Percentiles rank a stretch among this genome's conserved stretches.
These are phyloP conservation scores for Globisporangium mamillatum DNA, from an alignment of 352 stramenopile genomes.

Conservation along the genomic window DNA sequence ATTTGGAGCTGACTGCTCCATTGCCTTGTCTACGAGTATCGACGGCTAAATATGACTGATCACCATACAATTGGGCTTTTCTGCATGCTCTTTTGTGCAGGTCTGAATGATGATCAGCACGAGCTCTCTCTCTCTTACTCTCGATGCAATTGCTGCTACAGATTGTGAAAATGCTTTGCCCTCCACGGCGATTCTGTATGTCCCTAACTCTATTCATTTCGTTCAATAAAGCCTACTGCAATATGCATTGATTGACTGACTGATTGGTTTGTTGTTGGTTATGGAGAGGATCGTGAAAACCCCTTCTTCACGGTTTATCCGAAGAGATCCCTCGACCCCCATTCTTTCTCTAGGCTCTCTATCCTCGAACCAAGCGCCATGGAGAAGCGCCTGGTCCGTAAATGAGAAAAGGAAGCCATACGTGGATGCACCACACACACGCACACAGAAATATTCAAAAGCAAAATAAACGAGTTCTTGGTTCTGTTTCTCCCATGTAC, in stretches of 20 bases:
- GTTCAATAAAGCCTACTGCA: not conserved
- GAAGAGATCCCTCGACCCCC: slow-evolving; percentile 52
- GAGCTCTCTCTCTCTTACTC: no score
- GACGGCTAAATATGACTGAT: no score
- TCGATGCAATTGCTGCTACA: no score
- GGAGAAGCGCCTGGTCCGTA: slow-evolving; percentile 5
- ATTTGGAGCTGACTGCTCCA: no score
- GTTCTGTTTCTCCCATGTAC: no score
- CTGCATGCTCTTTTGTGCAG: no score
- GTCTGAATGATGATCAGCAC: no score
- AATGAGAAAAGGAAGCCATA: slow-evolving; percentile 4
- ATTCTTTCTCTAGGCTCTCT: slow-evolving; percentile 35
- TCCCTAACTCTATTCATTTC: no score
- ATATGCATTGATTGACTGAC: slow-evolving; percentile 4
- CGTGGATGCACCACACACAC: not conserved
- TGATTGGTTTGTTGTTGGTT: slow-evolving; percentile 10
- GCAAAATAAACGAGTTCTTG: not conserved
- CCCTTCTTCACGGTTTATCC: slow-evolving; percentile 47
- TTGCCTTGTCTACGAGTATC: no score
- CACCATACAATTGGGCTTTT: no score
- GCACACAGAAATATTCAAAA: not conserved
- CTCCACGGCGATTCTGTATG: no score
- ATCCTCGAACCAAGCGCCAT: slow-evolving; percentile 13
- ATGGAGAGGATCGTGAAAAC: slow-evolving; percentile 62
- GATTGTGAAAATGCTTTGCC: no score